Evolutionary conservation across 495 filamentous ascomycete genomes (phyloP), one percentile per base, ranked within the genome.

Genomic region (Ramalina peruviana): DNA sequence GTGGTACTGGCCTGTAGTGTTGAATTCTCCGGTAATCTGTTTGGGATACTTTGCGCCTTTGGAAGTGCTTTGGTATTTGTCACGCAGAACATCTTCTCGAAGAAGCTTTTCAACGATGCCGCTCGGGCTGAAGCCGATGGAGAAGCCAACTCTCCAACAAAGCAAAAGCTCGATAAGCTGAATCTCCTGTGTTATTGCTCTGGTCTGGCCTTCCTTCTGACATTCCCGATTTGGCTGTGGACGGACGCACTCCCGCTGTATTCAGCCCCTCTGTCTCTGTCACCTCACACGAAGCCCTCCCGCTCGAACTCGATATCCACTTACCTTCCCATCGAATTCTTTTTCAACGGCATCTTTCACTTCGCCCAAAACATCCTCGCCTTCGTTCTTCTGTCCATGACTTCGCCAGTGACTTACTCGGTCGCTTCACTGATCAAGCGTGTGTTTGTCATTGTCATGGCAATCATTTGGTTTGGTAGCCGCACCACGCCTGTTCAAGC

Each of bases 41-140:
- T 89, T 37, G 92, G 92, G 11, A 84, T 99, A 20, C 54, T 88
- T 13, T 89, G 85, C 59, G 93, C 92, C 25, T 80, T 97, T 33
- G 69, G 85, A 16, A 87, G 83, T 25, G 85, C 93, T 36, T 67
- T 97, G 33, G 85, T 99, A 54, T 99, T 99, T 62, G 92, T 99
- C 15, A 94, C 88, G 0, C 92, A 99, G 61, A 99, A 99, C 61
- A 99, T 99, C 49, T 95, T 95, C 57, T 96, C 90, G 15, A 99
- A 99, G 64, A 86, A 86, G 49, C 76, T 99, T n/a, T 99, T 99
- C 74, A 97, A 95, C 62, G 88, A 95, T 64, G 88, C 84, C 21
- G 83, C 87, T 9, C 75, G 75, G 17, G 81, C 83, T 2, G 88
- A 95, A 64, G 75, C 79, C 15, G 82, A 93, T 17, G 74, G 78